Evolutionary conservation across 2,329 filamentous ascomycete species (phyloP).

Genomic region (Sclerotiophoma versabilis): DNA sequence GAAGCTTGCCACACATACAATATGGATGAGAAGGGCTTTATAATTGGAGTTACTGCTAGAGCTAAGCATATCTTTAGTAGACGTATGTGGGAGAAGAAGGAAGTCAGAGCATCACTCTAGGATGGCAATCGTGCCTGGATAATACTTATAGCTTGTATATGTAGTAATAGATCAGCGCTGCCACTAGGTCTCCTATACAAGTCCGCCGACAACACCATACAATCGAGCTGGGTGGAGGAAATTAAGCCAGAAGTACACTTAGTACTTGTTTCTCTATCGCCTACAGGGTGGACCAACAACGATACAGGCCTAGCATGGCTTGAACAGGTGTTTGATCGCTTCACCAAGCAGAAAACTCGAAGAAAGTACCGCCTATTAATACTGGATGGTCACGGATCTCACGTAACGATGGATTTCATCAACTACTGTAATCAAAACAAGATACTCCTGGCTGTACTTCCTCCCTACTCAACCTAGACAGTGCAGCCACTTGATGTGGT

Average conservation of each 20-base stretch:
- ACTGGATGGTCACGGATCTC: neutral
- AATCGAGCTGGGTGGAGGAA: neutral
- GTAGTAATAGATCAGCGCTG: neutral
- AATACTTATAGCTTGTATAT: neutral
- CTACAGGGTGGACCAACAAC: neutral
- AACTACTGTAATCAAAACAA: neutral
- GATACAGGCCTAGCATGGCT: neutral
- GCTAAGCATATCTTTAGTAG: neutral
- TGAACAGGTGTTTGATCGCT: neutral
- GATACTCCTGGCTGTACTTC: neutral
- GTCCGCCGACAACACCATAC: neutral
- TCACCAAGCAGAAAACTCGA: neutral
- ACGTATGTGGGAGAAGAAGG: neutral
- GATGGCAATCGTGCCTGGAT: neutral
- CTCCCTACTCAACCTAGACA: neutral
- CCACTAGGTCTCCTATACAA: neutral
- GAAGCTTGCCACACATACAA: neutral
- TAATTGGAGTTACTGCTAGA: neutral
- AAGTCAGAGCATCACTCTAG: neutral
- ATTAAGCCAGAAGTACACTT: neutral
- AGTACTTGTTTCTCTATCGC: neutral
- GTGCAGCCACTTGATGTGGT: neutral
- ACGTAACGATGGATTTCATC: neutral
- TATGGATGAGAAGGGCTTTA: neutral
- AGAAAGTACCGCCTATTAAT: neutral